phyloP scores from a whole-genome alignment of 1,284 basidiomycete genomes.

The Ganoderma resinaceum region DNA sequence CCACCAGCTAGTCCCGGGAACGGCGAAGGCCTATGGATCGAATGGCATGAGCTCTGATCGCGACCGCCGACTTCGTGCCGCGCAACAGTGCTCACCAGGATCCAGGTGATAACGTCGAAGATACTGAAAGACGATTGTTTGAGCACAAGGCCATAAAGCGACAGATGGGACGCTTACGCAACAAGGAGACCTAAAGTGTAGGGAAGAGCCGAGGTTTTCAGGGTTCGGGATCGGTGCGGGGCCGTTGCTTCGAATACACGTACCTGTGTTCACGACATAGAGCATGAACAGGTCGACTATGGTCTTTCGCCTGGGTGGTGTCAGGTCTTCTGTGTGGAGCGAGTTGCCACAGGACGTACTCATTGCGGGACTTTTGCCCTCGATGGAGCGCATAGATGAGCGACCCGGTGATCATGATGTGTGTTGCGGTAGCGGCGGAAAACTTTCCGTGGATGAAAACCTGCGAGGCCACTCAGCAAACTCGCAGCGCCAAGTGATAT shows the following conservation, averaged over 20 bases:
- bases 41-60: neutral
- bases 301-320: neutral
- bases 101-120: neutral
- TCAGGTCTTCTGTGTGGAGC: neutral
- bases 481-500: neutral
- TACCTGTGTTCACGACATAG: neutral
- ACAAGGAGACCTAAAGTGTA: neutral
- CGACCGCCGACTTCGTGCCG: too few relatives aligned
- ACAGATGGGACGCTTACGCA: neutral
- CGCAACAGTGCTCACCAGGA: neutral
- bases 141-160: neutral
- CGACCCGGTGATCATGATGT: neutral
- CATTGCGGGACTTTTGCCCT: neutral
- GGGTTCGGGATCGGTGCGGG: neutral
- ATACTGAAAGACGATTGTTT: neutral
- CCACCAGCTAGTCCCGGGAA: neutral
- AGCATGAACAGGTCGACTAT: neutral
- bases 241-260: neutral
- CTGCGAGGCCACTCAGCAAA: neutral
- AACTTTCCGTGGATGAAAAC: neutral
- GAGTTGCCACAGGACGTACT: neutral
- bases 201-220: neutral
- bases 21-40: neutral
- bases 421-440: neutral
- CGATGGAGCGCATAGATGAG: neutral